Conservation (phyloP, 257 asterid genomes). For the Cynanchum wilfordii region DNA sequence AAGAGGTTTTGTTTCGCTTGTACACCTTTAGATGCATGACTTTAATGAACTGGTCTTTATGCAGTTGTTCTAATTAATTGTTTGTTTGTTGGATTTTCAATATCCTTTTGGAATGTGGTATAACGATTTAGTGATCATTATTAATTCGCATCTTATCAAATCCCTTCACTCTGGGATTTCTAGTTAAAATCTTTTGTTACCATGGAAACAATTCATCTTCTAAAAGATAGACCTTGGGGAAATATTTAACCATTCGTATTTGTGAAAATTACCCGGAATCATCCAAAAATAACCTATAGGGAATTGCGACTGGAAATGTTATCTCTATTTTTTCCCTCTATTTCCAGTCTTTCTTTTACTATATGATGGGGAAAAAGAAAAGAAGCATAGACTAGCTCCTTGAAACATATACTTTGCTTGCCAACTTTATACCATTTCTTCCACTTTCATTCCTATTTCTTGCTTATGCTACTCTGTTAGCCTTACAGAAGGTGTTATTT, state of each 20-base stretch:
- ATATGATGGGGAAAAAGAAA: not conserved
- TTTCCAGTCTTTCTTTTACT: not conserved
- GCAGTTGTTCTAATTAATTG: not conserved
- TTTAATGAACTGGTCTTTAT: not conserved
- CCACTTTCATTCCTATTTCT: not conserved
- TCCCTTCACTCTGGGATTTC: not conserved
- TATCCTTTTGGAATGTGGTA: too few species aligned
- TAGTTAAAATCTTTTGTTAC: not conserved
- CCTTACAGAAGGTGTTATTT: not conserved
- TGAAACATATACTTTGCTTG: not conserved
- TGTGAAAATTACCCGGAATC: not conserved
- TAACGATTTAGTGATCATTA: not conserved
- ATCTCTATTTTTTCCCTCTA: not conserved
- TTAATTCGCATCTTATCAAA: not conserved
- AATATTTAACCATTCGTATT: not conserved
- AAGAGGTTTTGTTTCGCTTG: conserved; percentile 21
- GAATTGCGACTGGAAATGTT: not conserved
- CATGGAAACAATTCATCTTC: not conserved
- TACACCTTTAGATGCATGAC: not conserved
- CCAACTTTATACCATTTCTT: not conserved
- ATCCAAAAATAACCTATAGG: not conserved
- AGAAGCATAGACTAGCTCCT: not conserved
- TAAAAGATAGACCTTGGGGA: not conserved
- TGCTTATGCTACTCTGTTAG: not conserved
- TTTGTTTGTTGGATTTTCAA: not conserved